phyloP scores from a whole-genome alignment of 371 early-diverging fungal genomes.

The Thermomucor indicae-seudaticae region DNA sequence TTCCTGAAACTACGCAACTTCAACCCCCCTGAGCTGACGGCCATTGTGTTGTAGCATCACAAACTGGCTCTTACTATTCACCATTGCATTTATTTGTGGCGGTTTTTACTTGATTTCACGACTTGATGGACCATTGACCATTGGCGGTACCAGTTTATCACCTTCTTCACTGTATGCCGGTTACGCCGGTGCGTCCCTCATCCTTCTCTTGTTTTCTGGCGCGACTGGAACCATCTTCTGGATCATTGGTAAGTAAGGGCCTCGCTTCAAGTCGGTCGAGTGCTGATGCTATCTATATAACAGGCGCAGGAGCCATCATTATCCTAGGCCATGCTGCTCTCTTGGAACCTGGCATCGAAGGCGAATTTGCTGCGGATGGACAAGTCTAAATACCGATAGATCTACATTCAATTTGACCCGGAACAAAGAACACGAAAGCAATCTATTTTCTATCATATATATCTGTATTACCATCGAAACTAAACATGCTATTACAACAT shows the following conservation, averaged over 20 bases:
- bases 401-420: not conserved
- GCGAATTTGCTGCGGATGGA: constrained; percentile 52
- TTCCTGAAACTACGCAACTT: not conserved
- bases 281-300: not conserved
- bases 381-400: constrained; percentile 29
- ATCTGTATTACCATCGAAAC: no score
- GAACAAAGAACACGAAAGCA: no score
- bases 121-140: constrained; percentile 44
- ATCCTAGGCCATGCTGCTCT: constrained; percentile 63
- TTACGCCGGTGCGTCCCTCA: constrained; percentile 45
- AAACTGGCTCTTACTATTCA: constrained; percentile 53
- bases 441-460: no score
- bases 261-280: not conserved
- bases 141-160: constrained; percentile 41
- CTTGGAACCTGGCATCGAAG: constrained; percentile 61
- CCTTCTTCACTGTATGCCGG: constrained; percentile 48
- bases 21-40: not conserved
- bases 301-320: constrained; percentile 58
- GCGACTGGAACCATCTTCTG: constrained; percentile 64
- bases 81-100: constrained; percentile 50
- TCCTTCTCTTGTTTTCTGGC: constrained; percentile 58
- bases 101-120: constrained; percentile 55
- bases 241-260: constrained; percentile 53
- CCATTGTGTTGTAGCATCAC: constrained; percentile 37
- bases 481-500: no score